Evolutionary conservation across 2,329 filamentous ascomycete genomes (phyloP), one percentile per base, ranked within the genome.

Genomic region (Fusarium sp.): DNA sequence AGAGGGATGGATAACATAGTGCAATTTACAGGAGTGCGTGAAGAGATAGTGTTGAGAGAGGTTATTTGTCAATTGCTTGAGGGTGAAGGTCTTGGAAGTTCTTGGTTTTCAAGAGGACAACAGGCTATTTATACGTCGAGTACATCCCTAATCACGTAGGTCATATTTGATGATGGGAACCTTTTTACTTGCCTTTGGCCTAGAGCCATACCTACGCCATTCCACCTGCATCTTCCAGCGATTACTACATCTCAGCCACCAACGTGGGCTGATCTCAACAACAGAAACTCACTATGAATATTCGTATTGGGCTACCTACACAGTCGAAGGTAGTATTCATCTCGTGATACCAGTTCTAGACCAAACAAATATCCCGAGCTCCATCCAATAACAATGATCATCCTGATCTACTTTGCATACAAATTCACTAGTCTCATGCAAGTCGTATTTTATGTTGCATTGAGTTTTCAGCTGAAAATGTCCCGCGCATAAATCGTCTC

Each of bases 141-240:
- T 4, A 6, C 6, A n/a, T 28, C 17, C n/a, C n/a, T 10, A 17
- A 7, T 1, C n/a, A 4, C 1, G 8, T 8, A 36, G 2, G 11
- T n/a, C 1, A 13, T 12, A 18, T 36, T 24, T 28, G 13, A 22
- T 13, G 9, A 15, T 15, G 15, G 38, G 36, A 33, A 44, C 20
- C 12, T 17, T 18, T 18, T 14, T 4, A 14, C 18, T 18, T 35
- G 20, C 2, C 20, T 20, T 15, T 20, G 20, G n/a, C 28, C 24
- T n/a, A 12, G 7, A 12, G 7, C 10, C n/a, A 35, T 3, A 4
- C 1, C 54, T 24, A 14, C 18, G 3, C 41, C 31, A 28, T 41
- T 33, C 22, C 3, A 7, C 17, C 31, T 49, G 41, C 41, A 24
- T 26, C 7, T 47, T 26, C 7, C 7, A 14, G 31, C 20, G 11